phyloP scores from a whole-genome alignment of 2,329 filamentous ascomycete genomes.

The Penicillium griseofulvum region DNA sequence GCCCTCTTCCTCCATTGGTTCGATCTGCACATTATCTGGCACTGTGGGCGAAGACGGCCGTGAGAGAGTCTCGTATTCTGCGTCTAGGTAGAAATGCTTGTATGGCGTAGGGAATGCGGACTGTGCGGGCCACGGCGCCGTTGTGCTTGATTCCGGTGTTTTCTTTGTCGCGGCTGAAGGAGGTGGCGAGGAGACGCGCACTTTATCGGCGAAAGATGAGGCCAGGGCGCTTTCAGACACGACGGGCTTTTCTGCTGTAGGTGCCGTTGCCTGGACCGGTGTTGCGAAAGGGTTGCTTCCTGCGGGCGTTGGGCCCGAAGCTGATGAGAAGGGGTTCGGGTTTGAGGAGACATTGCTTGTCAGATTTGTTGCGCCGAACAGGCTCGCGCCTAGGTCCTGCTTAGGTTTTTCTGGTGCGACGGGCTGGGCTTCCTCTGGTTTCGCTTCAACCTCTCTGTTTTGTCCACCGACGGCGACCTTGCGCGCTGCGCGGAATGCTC shows the following conservation, averaged over 20 bases:
- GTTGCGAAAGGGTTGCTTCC: slow-evolving; percentile 61
- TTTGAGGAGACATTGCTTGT: slow-evolving; percentile 37
- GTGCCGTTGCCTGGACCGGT: slow-evolving; percentile 37
- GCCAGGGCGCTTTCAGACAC: slow-evolving; percentile 62
- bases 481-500: slow-evolving; percentile 69
- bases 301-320: slow-evolving; percentile 31
- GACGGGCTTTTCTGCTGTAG: slow-evolving; percentile 32
- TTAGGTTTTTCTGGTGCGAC: slow-evolving; percentile 24
- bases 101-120: slow-evolving; percentile 68
- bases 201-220: slow-evolving; percentile 73
- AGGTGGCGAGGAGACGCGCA: slow-evolving; percentile 42
- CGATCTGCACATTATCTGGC: slow-evolving; percentile 48
- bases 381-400: slow-evolving; percentile 53
- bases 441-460: slow-evolving; percentile 15
- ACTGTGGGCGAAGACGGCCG: slow-evolving; percentile 50
- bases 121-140: slow-evolving; percentile 74
- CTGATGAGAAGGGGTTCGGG: slow-evolving; percentile 56
- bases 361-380: slow-evolving; percentile 56
- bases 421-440: slow-evolving; percentile 21
- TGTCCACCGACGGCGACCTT: slow-evolving; percentile 38
- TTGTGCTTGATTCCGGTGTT: slow-evolving; percentile 47
- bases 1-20: slow-evolving; percentile 37
- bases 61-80: slow-evolving; percentile 85
- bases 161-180: slow-evolving; percentile 28
- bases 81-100: slow-evolving; percentile 77